Conservation (phyloP, 495 filamentous ascomycete species). For the Aspergillus sclerotiicarbonarius region DNA sequence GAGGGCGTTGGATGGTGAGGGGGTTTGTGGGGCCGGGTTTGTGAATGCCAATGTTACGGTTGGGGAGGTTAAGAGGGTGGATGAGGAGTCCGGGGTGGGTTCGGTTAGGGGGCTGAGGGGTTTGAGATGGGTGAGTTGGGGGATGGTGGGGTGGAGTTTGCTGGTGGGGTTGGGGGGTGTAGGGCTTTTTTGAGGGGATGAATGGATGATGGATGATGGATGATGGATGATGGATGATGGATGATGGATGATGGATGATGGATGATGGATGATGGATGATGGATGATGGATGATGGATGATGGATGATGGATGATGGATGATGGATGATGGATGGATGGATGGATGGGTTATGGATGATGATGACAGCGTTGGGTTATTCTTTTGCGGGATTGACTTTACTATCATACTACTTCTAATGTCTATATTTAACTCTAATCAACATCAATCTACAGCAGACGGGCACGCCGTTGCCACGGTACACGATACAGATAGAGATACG, state of each 20-base stretch:
- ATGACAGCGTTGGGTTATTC: background rate
- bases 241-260: background rate
- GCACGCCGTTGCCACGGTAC: too few species aligned
- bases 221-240: background rate
- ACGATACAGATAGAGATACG: too few species aligned
- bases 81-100: conserved; percentile 6
- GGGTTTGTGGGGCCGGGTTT: conserved; percentile 61
- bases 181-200: background rate
- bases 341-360: background rate
- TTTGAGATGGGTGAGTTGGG: background rate
- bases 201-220: background rate
- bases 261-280: background rate
- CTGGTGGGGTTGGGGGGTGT: background rate
- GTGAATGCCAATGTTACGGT: conserved; percentile 57
- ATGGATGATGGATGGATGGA: background rate
- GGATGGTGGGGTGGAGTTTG: background rate
- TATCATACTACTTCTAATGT: conserved; percentile 3
- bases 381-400: background rate
- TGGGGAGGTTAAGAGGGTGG: conserved; percentile 20
- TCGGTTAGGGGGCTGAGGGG: background rate
- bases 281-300: background rate
- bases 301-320: background rate
- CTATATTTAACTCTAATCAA: conserved; percentile 9
- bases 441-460: too few species aligned
- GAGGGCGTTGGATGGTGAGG: conserved; percentile 59